Base-by-base conservation (phyloP, 192 early-diverging fungal genomes). In the Podila verticillata region DNA sequence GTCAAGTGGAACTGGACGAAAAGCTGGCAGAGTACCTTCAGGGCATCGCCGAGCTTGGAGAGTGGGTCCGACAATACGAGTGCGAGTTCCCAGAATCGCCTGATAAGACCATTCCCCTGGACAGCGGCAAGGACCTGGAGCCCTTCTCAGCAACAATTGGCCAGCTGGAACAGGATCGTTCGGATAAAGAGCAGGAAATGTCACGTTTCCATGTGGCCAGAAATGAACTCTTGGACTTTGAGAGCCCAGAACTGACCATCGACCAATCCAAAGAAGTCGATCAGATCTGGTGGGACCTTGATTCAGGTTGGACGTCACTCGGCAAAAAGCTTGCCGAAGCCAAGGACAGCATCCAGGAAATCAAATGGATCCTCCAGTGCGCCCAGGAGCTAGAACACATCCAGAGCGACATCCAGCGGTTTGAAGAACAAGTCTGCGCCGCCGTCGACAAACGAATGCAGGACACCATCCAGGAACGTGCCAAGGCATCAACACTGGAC, bases 281-380 rank as follows among this genome's bases (percentile, higher is more conserved):
- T 29, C 65, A 72, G 57, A 61, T 1, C 15, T 80, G 77, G 77
- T 58, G 36, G 49, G 66, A 63, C 2, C 49, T 80, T 5, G 77
- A 80, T 36, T 29, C 77, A 8, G 28, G 7, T 7, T 72, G 70
- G 70, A 68, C 28, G 10, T 34, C 49, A 12, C 47, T 72, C 28
- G 47, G 51, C 48, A 56, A 80, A 57, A 67, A 59, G 30, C 48
- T 49, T 4, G n/a, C 70, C 0, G 48, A 62, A 36, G 70, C 77
- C 36, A 80, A 64, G 29, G 48, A 58, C 35, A 39, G 60, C 13
- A 22, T 72, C 20, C 77, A 80, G 61, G 77, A 80, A 47, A 39
- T 80, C 35, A 36, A 72, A n/a, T 80, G 77, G 77, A 68, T 80
- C 30, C 59, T 80, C n/a, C 60, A 72, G 24, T 80, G 77, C 30